Percentiles rank a stretch among this genome's conserved stretches.
phyloP scores from a whole-genome alignment of 2,329 filamentous ascomycete genomes.

The Clonostachys chloroleuca region DNA sequence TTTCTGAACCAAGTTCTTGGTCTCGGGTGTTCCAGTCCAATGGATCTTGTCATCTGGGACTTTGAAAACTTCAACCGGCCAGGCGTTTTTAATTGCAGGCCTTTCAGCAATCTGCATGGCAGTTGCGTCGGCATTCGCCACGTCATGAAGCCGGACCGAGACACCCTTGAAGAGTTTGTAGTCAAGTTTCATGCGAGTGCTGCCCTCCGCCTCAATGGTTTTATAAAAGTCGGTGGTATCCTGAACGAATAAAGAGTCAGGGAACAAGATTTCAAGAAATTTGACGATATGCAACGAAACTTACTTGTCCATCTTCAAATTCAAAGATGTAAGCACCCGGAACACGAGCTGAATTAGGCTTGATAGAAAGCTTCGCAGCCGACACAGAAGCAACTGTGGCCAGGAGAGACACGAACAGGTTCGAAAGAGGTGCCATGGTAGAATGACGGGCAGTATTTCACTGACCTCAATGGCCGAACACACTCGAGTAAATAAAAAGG shows the following conservation, averaged over 20 bases:
- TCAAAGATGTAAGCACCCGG: constrained; percentile 13
- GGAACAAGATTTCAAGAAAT: background rate
- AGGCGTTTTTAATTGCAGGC: constrained; percentile 41
- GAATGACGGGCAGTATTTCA: no score
- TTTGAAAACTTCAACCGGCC: constrained; percentile 38
- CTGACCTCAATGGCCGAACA: no score
- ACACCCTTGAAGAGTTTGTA: constrained; percentile 49
- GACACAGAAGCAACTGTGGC: no score
- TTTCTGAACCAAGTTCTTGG: constrained; percentile 4
- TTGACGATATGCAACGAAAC: constrained; percentile 5
- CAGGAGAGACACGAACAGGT: no score
- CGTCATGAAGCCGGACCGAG: constrained; percentile 46
- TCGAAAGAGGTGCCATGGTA: no score
- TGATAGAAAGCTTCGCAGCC: no score
- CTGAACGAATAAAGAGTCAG: constrained; percentile 12
- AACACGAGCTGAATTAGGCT: constrained; percentile 1
- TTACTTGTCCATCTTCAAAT: constrained; percentile 41
- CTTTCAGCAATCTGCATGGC: constrained; percentile 32
- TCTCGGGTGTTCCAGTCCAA: constrained; percentile 29
- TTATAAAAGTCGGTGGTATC: constrained; percentile 33
- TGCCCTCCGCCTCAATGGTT: constrained; percentile 30
- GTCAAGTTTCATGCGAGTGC: constrained; percentile 41
- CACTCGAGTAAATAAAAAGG: no score
- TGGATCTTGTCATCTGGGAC: constrained; percentile 39
- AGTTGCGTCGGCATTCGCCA: constrained; percentile 34